Conservation (phyloP, 2,329 filamentous ascomycete genomes). For the Pochonia chlamydosporia region DNA sequence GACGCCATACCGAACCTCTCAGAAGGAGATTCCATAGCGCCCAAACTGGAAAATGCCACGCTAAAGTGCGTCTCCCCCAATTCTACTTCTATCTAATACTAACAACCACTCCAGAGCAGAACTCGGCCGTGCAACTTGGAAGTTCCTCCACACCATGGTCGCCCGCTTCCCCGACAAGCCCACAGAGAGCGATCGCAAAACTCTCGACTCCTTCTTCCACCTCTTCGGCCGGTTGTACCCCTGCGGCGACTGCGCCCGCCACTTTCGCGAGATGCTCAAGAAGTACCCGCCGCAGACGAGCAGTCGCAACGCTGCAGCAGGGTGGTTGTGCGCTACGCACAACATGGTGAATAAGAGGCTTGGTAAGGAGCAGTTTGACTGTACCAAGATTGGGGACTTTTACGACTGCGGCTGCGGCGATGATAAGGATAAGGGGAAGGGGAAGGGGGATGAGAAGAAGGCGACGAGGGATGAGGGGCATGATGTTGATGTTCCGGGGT, state of each 20-base stretch:
- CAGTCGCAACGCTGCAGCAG: slow-evolving; percentile 56
- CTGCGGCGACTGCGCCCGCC: slow-evolving; percentile 62
- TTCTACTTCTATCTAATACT: background rate
- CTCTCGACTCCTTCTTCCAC: slow-evolving; percentile 59
- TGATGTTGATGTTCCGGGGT: too few relatives aligned
- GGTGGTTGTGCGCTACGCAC: slow-evolving; percentile 64
- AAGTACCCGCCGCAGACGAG: slow-evolving; percentile 62
- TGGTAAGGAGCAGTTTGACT: slow-evolving; percentile 58
- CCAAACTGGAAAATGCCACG: slow-evolving; percentile 78
- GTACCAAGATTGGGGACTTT: slow-evolving; percentile 61
- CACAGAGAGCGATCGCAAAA: slow-evolving; percentile 53
- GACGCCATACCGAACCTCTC: slow-evolving; percentile 44
- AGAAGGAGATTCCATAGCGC: slow-evolving; percentile 66
- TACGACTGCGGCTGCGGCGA: slow-evolving; percentile 69
- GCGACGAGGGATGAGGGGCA: background rate
- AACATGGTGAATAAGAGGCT: slow-evolving; percentile 62
- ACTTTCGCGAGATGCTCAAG: slow-evolving; percentile 57
- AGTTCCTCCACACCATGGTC: slow-evolving; percentile 66
- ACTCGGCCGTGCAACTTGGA: slow-evolving; percentile 63
- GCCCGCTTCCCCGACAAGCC: slow-evolving; percentile 63
- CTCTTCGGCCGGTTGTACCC: slow-evolving; percentile 65
- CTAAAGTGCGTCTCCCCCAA: slow-evolving; percentile 51
- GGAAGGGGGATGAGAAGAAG: slow-evolving; percentile 20
- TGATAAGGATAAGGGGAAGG: slow-evolving; percentile 36
- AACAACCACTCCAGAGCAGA: slow-evolving; percentile 43